These are phyloP conservation scores for Neurospora sp. DNA, from an alignment of 495 filamentous ascomycete genomes.

Conservation along the genomic window DNA sequence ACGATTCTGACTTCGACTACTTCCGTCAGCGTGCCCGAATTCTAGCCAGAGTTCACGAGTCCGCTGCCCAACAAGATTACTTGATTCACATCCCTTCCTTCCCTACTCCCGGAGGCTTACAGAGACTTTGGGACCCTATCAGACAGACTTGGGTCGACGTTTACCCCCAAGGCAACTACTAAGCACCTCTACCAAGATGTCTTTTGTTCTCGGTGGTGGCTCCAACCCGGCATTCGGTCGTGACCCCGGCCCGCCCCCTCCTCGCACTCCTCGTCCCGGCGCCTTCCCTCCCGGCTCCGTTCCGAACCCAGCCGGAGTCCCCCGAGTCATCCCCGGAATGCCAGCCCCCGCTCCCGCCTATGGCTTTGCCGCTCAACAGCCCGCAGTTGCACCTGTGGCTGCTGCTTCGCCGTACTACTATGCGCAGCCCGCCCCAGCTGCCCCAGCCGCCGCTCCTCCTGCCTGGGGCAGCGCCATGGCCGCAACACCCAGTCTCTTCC, in stretches of 20 bases:
- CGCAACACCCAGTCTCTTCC: background rate
- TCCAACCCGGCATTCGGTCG: constrained; percentile 18
- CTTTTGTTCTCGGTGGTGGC: constrained; percentile 9
- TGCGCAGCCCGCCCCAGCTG: background rate
- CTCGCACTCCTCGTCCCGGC: constrained; percentile 1
- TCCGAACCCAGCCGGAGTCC: constrained; percentile 5
- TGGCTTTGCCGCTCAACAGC: background rate
- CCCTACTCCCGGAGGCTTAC: background rate
- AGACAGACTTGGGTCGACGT: background rate
- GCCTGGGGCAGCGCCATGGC: constrained; percentile 7
- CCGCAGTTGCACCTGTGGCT: background rate
- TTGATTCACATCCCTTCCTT: background rate
- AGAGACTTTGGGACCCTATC: background rate
- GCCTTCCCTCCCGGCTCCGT: background rate
- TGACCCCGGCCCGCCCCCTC: constrained; percentile 16
- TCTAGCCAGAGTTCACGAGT: background rate
- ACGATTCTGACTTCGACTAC: background rate
- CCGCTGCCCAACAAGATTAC: background rate
- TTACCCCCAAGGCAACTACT: background rate
- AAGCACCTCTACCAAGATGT: background rate
- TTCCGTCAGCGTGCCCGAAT: background rate
- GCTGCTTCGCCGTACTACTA: background rate
- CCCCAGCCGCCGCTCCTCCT: background rate
- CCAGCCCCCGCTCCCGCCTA: background rate
- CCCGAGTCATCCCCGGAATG: background rate